A percentile compares a stretch with the other conserved stretches of the same genome.
Evolutionary conservation across 495 filamentous ascomycete genomes (phyloP).

Genomic region (Melanomma pulvis-pyrius): DNA sequence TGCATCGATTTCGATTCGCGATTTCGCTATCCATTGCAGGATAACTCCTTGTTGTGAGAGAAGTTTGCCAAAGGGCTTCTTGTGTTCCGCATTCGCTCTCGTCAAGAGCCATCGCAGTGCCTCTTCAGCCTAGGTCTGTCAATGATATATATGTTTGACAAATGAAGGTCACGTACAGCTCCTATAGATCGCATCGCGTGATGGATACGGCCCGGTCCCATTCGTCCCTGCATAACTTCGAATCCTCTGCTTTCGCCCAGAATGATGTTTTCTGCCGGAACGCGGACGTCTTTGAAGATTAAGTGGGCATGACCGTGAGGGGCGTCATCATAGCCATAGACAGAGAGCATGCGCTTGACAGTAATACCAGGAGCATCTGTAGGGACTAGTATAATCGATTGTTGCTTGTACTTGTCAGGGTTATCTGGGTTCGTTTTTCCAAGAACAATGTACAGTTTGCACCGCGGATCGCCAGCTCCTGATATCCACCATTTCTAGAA

Average conservation of each 20-base stretch:
- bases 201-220: slow-evolving; percentile 91
- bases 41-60: slow-evolving; percentile 86
- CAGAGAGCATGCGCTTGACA: slow-evolving; percentile 80
- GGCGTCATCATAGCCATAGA: slow-evolving; percentile 94
- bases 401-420: slow-evolving; percentile 76
- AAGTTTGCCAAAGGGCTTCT: slow-evolving; percentile 80
- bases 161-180: slow-evolving; percentile 47
- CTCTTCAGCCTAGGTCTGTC: slow-evolving; percentile 61
- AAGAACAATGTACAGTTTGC: slow-evolving; percentile 89
- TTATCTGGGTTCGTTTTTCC: slow-evolving; percentile 77
- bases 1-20: slow-evolving; percentile 86
- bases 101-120: slow-evolving; percentile 88
- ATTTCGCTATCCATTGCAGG: slow-evolving; percentile 89
- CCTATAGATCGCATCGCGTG: slow-evolving; percentile 93
- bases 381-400: slow-evolving; percentile 86
- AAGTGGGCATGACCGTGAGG: slow-evolving; percentile 90
- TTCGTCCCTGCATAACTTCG: slow-evolving; percentile 92
- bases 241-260: slow-evolving; percentile 92
- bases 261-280: slow-evolving; percentile 76
- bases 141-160: background rate
- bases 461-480: slow-evolving; percentile 87
- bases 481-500: slow-evolving; percentile 93
- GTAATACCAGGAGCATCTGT: slow-evolving; percentile 74
- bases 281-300: slow-evolving; percentile 80
- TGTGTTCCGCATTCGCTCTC: slow-evolving; percentile 83